Evolutionary conservation across 768 basidiomycete genomes (phyloP), one percentile per base, ranked within the genome.

Genomic region (Suillus hirtellus): DNA sequence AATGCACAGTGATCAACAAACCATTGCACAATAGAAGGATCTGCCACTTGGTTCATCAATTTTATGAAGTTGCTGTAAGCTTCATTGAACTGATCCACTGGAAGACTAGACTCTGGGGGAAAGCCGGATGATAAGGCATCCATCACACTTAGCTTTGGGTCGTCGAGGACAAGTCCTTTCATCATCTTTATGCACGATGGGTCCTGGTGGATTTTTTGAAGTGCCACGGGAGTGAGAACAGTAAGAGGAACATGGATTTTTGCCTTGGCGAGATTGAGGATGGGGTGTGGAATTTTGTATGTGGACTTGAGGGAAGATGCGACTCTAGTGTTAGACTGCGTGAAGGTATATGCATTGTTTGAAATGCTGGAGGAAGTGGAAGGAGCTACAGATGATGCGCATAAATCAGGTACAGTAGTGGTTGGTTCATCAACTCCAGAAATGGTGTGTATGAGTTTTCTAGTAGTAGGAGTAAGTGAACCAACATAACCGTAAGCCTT

Each of bases 221-320:
- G 44, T 0, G 44, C 44, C 0, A 9, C 9, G 0, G 19, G 19
- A 0, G 44, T 44, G 19, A 44, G 44, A 4, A 44, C 2, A 0
- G 44, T 44, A 8, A 44, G 7, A 0, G 44, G 44, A 0, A 44
- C 8, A 3, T 44, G 19, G 0, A 44, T 44, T n/a, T 44, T 44
- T 0, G 44, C 44, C 44, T 44, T 44, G 3, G 44, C 19, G 3
- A 44, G 19, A 3, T 44, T 44, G 8, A 43, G 43, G 3, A 27
- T 27, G 3, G 27, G 27, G 3, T 3, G 27, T 27, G 27, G 27
- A 3, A 27, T 27, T 27, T 27, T 3, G 3, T 27, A 27, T 0
- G 27, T 27, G 27, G 27, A 27, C 3, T 27, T 3, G 3, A 27
- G 27, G 27, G 27, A 27, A 3, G 27, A 27, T 3, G 3, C 27